These are phyloP conservation scores for Amphibolis antarctica DNA, from an alignment of 106 monocot species.

Conservation along the genomic window DNA sequence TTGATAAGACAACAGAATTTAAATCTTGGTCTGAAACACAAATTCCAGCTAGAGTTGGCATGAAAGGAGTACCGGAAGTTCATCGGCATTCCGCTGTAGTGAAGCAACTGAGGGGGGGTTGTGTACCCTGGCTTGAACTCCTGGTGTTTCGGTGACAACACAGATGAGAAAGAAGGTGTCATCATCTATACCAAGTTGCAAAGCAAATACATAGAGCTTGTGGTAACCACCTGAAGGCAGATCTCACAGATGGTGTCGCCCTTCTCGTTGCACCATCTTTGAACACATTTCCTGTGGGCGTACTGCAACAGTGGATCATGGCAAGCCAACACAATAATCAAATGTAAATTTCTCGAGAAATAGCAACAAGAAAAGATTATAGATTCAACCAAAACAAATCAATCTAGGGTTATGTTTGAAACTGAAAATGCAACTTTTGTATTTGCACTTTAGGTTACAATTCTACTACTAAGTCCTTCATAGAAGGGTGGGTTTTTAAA, in stretches of 20 bases:
- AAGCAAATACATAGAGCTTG: not conserved
- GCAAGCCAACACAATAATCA: not conserved
- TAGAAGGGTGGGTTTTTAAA: too few species aligned
- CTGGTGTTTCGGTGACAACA: conserved; percentile 17
- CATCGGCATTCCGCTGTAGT: conserved; percentile 64
- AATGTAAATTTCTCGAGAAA: too few species aligned
- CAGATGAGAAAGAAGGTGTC: not conserved
- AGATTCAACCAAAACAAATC: too few species aligned
- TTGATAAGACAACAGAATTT: too few species aligned
- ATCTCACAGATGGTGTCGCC: conserved; percentile 72
- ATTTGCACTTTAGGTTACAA: too few species aligned
- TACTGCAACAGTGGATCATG: conserved; percentile 29
- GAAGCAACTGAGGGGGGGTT: conserved; percentile 58
- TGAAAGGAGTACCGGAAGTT: conserved; percentile 56
- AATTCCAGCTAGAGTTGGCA: not conserved
- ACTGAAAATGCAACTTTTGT: too few species aligned
- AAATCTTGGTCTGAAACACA: too few species aligned
- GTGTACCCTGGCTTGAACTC: conserved; percentile 86
- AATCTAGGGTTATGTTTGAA: too few species aligned
- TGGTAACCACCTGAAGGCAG: conserved; percentile 53
- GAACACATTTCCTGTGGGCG: conserved; percentile 81
- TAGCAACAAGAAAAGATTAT: too few species aligned
- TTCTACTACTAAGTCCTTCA: too few species aligned
- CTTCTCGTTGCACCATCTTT: conserved; percentile 78
- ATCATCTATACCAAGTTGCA: not conserved